Conservation (phyloP, 257 asterid genomes). For the Solanum ossicruentum region DNA sequence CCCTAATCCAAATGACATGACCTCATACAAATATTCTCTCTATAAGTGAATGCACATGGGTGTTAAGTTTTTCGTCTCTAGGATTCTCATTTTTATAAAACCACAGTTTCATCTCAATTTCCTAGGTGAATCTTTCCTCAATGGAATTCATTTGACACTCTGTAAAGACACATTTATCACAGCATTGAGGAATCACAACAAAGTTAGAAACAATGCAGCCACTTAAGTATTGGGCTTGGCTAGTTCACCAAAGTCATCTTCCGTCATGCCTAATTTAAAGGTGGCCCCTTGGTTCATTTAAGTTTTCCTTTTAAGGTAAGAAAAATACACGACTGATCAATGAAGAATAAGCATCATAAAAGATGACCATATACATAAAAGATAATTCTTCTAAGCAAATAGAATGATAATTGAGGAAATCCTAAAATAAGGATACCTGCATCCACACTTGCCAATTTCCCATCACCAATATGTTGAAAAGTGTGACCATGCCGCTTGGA, state of each 20-base stretch:
- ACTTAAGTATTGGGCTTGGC: not conserved
- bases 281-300: not conserved
- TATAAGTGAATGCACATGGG: not conserved
- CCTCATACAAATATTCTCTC: not conserved
- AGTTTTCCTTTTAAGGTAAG: not conserved
- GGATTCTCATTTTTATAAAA: not conserved
- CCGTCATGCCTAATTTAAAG: no score
- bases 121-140: not conserved
- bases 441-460: slow-evolving; percentile 98
- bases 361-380: not conserved
- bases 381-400: not conserved
- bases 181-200: not conserved
- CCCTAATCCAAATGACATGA: not conserved
- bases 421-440: slow-evolving; percentile 47
- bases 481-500: slow-evolving; percentile 95
- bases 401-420: not conserved
- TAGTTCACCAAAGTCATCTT: not conserved
- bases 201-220: not conserved
- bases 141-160: not conserved
- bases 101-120: not conserved
- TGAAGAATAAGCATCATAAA: not conserved
- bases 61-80: not conserved
- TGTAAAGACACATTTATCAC: not conserved
- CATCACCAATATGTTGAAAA: slow-evolving; percentile 90
- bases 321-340: not conserved